phyloP scores from a whole-genome alignment of 148 eudicot species.

The Vaccinium corymbosum region DNA sequence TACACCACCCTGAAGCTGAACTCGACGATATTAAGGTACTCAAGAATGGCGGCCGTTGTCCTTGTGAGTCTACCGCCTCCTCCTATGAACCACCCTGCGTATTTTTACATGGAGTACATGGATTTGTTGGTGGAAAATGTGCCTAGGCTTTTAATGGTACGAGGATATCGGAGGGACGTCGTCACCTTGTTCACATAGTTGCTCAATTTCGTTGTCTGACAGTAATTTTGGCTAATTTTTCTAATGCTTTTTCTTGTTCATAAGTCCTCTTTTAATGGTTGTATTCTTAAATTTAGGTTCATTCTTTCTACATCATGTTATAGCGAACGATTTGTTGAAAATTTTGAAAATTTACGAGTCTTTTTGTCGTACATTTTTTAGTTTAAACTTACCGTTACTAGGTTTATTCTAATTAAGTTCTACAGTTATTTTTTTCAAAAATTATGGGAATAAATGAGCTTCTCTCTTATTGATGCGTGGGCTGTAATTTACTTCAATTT shows the following conservation, averaged over 20 bases:
- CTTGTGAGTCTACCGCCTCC: constrained; percentile 95
- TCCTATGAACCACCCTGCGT: constrained; percentile 74
- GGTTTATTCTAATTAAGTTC: neutral
- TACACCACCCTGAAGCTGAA: constrained; percentile 85
- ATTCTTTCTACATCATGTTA: constrained; percentile 9
- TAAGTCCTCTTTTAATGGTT: neutral
- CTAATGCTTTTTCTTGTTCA: neutral
- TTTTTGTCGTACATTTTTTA: neutral
- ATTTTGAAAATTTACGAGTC: neutral
- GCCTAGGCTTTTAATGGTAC: constrained; percentile 87
- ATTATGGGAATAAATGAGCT: neutral
- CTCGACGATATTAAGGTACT: constrained; percentile 66
- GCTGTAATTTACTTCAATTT: neutral
- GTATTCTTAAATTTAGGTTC: constrained; percentile 12
- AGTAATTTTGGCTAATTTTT: neutral
- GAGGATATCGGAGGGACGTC: constrained; percentile 91
- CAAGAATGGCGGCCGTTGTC: constrained; percentile 97
- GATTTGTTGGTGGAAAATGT: constrained; percentile 94
- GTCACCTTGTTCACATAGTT: constrained; percentile 90
- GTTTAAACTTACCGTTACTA: neutral
- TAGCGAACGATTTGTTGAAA: neutral
- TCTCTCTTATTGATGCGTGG: neutral
- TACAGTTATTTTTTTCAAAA: neutral
- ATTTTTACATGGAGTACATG: constrained; percentile 95
- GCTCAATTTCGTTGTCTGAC: neutral